These are phyloP conservation scores for Chlorencoelia australis DNA, from an alignment of 2,329 filamentous ascomycete genomes.

Conservation along the genomic window DNA sequence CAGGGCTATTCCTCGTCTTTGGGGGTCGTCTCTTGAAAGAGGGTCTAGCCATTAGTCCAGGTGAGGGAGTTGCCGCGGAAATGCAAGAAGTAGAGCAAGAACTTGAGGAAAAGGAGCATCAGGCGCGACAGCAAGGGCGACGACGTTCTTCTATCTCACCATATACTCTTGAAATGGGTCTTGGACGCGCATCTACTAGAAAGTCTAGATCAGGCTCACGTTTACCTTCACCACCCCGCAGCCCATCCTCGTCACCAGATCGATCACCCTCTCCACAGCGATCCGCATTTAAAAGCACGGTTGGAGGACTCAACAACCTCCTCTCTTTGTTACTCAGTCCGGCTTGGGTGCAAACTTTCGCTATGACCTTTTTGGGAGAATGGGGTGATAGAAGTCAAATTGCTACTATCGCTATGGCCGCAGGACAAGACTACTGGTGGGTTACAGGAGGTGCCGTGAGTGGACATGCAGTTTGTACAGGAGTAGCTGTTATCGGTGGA, in stretches of 20 bases:
- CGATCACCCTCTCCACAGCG: constrained; percentile 33
- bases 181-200: constrained; percentile 49
- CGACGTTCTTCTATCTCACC: constrained; percentile 61
- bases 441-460: constrained; percentile 80
- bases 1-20: constrained; percentile 80
- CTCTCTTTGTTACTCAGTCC: constrained; percentile 82
- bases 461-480: constrained; percentile 84
- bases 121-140: constrained; percentile 54
- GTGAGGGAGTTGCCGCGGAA: constrained; percentile 89
- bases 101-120: constrained; percentile 83
- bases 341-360: constrained; percentile 96
- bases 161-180: constrained; percentile 71
- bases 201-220: constrained; percentile 66
- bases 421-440: constrained; percentile 98
- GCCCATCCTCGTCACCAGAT: constrained; percentile 65
- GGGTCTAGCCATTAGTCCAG: constrained; percentile 76
- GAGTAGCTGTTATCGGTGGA: constrained; percentile 83
- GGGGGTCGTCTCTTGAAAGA: constrained; percentile 76
- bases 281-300: constrained; percentile 33
- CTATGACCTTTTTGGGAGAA: constrained; percentile 97
- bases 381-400: constrained; percentile 98
- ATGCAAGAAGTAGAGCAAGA: constrained; percentile 97
- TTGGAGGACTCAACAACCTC: constrained; percentile 73
- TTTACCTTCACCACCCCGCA: constrained; percentile 70
- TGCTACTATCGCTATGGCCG: constrained; percentile 97